These are phyloP conservation scores for Fraxinus greggii DNA, from an alignment of 305 asterid species.

Conservation along the genomic window DNA sequence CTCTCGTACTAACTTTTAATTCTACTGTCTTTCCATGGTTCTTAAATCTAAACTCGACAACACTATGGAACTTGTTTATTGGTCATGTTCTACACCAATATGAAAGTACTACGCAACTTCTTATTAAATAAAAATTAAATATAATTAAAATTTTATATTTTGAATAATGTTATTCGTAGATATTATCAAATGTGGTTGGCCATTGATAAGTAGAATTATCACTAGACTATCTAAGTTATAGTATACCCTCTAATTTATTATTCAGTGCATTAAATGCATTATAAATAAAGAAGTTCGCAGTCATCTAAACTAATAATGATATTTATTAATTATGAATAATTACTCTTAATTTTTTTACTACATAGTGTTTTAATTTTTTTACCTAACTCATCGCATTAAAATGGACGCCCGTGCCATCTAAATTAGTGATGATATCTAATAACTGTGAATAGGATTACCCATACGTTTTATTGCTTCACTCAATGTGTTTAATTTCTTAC, in stretches of 20 bases:
- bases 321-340: neutral
- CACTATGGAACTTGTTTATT: neutral
- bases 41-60: neutral
- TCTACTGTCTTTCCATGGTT: neutral
- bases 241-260: neutral
- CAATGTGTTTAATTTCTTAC: neutral
- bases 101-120: neutral
- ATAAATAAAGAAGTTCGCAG: neutral
- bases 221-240: too few relatives aligned
- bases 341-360: neutral
- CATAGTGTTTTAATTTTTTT: neutral
- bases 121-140: neutral
- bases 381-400: neutral
- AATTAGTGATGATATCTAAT: neutral
- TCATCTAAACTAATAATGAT: neutral
- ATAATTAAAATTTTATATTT: neutral
- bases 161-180: neutral
- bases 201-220: neutral
- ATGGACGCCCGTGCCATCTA: neutral
- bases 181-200: neutral
- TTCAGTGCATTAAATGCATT: neutral
- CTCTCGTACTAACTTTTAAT: neutral
- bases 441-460: neutral
- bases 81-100: neutral
- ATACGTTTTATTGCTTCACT: neutral